phyloP scores from a whole-genome alignment of 371 early-diverging fungal genomes.

The Gilbertella persicaria region DNA sequence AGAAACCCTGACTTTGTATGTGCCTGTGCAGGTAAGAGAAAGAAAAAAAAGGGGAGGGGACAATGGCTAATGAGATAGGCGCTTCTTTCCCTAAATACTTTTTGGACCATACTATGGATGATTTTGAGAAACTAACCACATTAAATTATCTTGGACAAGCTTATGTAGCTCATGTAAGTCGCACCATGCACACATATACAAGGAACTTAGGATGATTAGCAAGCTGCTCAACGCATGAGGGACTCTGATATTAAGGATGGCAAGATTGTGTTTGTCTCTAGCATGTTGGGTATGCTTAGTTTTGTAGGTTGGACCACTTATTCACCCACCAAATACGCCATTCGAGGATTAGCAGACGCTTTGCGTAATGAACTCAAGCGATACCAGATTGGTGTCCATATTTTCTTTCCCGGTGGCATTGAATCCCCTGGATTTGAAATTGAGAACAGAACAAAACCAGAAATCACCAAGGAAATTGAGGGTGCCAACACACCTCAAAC shows the following conservation, averaged over 20 bases:
- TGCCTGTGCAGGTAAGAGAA: slow-evolving; percentile 72
- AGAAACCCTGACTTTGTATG: slow-evolving; percentile 73
- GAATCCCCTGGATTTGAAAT: slow-evolving; percentile 77
- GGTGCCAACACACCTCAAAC: slow-evolving; percentile 62
- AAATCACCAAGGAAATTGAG: slow-evolving; percentile 82
- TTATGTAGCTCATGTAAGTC: slow-evolving; percentile 70
- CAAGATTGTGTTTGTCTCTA: slow-evolving; percentile 79
- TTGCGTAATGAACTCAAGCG: slow-evolving; percentile 75
- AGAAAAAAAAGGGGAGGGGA: neutral
- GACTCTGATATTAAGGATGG: slow-evolving; percentile 59
- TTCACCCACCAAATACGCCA: slow-evolving; percentile 81
- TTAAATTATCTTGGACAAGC: slow-evolving; percentile 85
- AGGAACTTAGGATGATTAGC: slow-evolving; percentile 36
- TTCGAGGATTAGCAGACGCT: slow-evolving; percentile 77
- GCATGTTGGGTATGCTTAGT: slow-evolving; percentile 74
- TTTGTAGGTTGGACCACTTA: slow-evolving; percentile 87
- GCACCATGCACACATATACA: slow-evolving; percentile 40
- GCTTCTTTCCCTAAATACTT: slow-evolving; percentile 74
- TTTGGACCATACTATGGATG: slow-evolving; percentile 63
- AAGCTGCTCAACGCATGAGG: slow-evolving; percentile 69
- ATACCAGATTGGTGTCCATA: slow-evolving; percentile 72
- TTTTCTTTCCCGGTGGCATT: slow-evolving; percentile 84
- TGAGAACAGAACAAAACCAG: slow-evolving; percentile 85
- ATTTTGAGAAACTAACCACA: slow-evolving; percentile 63
- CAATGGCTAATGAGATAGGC: slow-evolving; percentile 27